Evolutionary conservation across 108 stramenopile genomes (phyloP).

Genomic region (Skeletonema menzelii): DNA sequence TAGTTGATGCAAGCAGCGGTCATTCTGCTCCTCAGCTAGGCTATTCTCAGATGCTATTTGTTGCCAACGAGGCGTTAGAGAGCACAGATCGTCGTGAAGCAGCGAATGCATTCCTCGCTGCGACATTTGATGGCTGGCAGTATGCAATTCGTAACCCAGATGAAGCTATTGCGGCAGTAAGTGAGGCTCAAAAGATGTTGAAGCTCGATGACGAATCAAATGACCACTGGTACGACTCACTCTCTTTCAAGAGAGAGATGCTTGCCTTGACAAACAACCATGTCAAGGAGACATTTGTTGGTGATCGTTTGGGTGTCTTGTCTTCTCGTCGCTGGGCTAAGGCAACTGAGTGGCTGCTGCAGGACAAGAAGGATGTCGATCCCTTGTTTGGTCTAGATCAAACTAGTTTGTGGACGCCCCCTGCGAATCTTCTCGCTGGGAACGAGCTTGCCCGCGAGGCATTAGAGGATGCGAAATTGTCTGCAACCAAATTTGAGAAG

Average conservation of each 20-base stretch:
- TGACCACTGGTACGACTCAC: conserved; percentile 42
- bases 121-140: conserved; percentile 51
- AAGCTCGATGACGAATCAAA: conserved; percentile 41
- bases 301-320: conserved; percentile 46
- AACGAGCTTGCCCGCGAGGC: conserved; percentile 41
- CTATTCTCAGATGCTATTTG: conserved; percentile 49
- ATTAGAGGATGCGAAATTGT: conserved; percentile 31
- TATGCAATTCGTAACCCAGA: conserved; percentile 33
- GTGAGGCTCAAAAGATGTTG: conserved; percentile 34
- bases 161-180: conserved; percentile 33
- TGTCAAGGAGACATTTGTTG: conserved; percentile 48
- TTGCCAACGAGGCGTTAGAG: conserved; percentile 33
- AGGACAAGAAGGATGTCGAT: conserved; percentile 27
- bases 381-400: conserved; percentile 25
- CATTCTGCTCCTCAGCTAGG: conserved; percentile 36
- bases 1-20: not conserved
- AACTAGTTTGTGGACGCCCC: conserved; percentile 40
- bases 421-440: conserved; percentile 39
- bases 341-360: conserved; percentile 38
- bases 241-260: conserved; percentile 27
- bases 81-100: conserved; percentile 27
- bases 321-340: conserved; percentile 38
- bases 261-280: conserved; percentile 25
- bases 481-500: conserved; percentile 26
- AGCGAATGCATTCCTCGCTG: conserved; percentile 36